Evolutionary conservation across 2,329 filamentous ascomycete genomes (phyloP), one percentile per base, ranked within the genome.

Genomic region (Dactylellina sp.): DNA sequence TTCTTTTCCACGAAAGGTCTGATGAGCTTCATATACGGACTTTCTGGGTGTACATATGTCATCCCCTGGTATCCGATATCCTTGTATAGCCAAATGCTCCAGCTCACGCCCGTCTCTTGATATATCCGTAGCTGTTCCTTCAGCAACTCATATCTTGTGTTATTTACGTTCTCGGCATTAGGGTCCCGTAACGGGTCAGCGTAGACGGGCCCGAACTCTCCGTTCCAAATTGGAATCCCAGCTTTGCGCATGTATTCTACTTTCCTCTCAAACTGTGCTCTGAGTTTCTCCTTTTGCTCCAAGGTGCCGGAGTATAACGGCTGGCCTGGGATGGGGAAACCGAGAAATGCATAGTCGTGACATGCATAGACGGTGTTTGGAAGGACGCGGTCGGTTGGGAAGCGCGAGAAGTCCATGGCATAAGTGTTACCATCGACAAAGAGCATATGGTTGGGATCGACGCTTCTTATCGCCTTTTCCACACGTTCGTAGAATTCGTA

Each of bases 21-120:
- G 39, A 88, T 82, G 0, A 83, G 78, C 16, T 78, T 76, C 64
- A 80, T 80, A 60, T 80, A 78, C 5, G 66, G 46, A 37, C 75
- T 76, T 14, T 78, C 68, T 5, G 75, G 75, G 4, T 64, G 57
- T 0, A 78, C 72, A 52, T 77, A 76, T n/a, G 76, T 78, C 84
- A 87, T 86, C 2, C 85, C 86, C 77, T 86, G 85, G 32, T 85
- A 81, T 0, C 85, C 84, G 35, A 87, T 83, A 71, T 87, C 85
- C 78, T 87, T 87, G 80, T 86, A 87, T 0, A 86, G 79, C 85
- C 86, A 87, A 76, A 89, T 89, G 7, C 81, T 84, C 87, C 87
- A 89, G 16, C 64, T 63, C 35, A 83, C 78, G 66, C 84, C 79
- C 77, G 83, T 83, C 78, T 79, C 77, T 25, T 77, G 79, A 64